Percentiles rank a stretch among this genome's conserved stretches.
Conservation (phyloP, 2,329 filamentous ascomycete species). For the Ceratocystis smalleyi region DNA sequence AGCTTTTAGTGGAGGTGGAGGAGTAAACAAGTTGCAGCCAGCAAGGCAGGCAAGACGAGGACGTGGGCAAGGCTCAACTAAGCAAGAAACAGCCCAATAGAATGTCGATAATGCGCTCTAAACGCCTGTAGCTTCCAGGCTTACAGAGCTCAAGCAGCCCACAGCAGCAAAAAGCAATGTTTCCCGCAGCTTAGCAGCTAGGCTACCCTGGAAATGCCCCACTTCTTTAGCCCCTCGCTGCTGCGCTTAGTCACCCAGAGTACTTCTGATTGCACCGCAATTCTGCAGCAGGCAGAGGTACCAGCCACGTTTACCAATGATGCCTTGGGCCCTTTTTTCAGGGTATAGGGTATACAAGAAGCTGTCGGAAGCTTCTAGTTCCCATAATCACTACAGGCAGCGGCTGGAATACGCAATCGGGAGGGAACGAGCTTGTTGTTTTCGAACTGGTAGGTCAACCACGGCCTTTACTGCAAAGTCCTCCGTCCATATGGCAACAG, state of each 20-base stretch:
- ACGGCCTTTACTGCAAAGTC: not conserved
- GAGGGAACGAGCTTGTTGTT: not conserved
- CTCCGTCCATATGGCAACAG: not conserved
- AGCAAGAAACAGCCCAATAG: no score
- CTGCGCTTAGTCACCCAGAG: constrained; percentile 12
- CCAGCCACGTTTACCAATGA: constrained; percentile 8
- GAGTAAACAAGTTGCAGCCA: not conserved
- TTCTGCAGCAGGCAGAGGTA: not conserved
- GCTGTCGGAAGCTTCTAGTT: constrained; percentile 16
- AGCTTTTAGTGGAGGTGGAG: not conserved
- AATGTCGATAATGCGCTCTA: no score
- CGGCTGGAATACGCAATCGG: constrained; percentile 13
- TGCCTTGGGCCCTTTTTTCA: not conserved
- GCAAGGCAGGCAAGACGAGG: constrained; percentile 1
- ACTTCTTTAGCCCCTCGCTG: constrained; percentile 12
- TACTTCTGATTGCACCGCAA: not conserved
- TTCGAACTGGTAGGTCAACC: not conserved
- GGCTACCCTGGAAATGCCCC: not conserved
- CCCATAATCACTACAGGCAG: constrained; percentile 5
- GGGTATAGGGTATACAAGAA: not conserved
- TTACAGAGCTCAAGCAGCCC: no score
- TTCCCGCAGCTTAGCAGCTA: no score
- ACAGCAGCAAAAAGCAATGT: no score
- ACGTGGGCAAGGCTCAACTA: not conserved
- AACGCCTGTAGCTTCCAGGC: no score